Evolutionary conservation across 495 filamentous ascomycete species (phyloP).

Genomic region (Neurospora cerealis): DNA sequence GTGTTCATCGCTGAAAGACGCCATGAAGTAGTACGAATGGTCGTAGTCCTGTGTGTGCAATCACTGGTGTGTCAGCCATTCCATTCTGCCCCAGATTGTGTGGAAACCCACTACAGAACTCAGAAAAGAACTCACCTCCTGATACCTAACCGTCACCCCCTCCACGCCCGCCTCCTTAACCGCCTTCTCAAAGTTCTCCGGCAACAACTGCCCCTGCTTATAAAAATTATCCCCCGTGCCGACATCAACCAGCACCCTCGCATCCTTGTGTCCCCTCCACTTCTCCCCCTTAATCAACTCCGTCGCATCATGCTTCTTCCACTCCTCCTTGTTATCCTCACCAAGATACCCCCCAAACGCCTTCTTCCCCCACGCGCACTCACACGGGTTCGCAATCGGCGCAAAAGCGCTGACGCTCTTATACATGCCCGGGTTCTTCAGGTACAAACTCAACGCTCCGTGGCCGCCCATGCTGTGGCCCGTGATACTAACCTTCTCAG

Average conservation of each 20-base stretch:
- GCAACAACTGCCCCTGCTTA: conserved; percentile 82
- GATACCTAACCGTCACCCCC: conserved; percentile 67
- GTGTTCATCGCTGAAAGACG: conserved; percentile 81
- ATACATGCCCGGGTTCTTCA: conserved; percentile 85
- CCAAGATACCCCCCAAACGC: conserved; percentile 85
- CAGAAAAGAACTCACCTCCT: conserved; percentile 41
- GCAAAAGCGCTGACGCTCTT: conserved; percentile 82
- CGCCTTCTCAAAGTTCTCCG: conserved; percentile 82
- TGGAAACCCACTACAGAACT: neutral
- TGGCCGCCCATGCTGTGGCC: conserved; percentile 97
- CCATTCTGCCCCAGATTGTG: no score
- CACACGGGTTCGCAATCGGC: conserved; percentile 78
- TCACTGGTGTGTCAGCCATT: neutral
- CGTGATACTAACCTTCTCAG: conserved; percentile 60
- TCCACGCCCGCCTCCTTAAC: conserved; percentile 59
- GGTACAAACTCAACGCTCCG: conserved; percentile 82
- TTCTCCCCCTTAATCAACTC: conserved; percentile 54
- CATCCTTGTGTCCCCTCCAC: conserved; percentile 52
- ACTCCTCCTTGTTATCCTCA: conserved; percentile 54
- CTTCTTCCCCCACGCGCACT: conserved; percentile 91
- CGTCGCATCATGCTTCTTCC: conserved; percentile 87
- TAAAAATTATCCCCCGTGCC: conserved; percentile 94
- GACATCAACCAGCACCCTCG: conserved; percentile 77
- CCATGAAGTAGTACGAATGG: conserved; percentile 93
- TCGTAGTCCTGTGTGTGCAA: conserved; percentile 59